phyloP scores from a whole-genome alignment of 306 rosid species.

The Amphicarpaea edgeworthii region DNA sequence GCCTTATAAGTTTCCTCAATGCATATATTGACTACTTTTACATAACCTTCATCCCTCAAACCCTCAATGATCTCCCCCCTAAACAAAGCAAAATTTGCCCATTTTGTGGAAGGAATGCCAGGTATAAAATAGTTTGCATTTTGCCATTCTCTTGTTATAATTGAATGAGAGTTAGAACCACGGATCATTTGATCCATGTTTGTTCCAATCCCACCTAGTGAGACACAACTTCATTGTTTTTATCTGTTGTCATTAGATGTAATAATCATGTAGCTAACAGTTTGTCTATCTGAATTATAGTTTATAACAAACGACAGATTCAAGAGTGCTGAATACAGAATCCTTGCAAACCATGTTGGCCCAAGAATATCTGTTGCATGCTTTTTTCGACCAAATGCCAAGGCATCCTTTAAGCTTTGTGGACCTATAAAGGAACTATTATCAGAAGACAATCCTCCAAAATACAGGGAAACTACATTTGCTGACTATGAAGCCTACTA shows the following conservation, averaged over 20 bases:
- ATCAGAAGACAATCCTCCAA: constrained; percentile 59
- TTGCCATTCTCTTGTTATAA: not conserved
- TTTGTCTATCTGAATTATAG: constrained; percentile 27
- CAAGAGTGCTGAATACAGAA: constrained; percentile 50
- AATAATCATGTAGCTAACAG: constrained; percentile 7
- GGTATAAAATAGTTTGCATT: not conserved
- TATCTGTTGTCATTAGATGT: not conserved
- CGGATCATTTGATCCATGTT: not conserved
- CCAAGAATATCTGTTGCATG: constrained; percentile 51
- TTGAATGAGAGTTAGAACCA: not conserved
- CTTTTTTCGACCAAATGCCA: constrained; percentile 35
- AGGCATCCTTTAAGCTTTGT: constrained; percentile 22
- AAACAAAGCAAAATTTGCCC: not conserved
- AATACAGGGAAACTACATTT: constrained; percentile 49
- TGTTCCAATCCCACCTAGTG: not conserved
- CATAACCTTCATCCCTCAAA: not conserved
- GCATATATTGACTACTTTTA: not conserved
- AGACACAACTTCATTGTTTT: not conserved
- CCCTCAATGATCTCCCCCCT: not conserved
- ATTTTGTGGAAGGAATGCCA: not conserved
- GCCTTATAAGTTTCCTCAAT: not conserved
- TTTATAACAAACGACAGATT: constrained; percentile 51
- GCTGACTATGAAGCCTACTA: constrained; percentile 35
- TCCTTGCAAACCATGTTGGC: constrained; percentile 39
- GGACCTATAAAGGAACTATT: constrained; percentile 67